Conservation (phyloP, 2,329 filamentous ascomycete species). For the Kalaharituber pfeilii region DNA sequence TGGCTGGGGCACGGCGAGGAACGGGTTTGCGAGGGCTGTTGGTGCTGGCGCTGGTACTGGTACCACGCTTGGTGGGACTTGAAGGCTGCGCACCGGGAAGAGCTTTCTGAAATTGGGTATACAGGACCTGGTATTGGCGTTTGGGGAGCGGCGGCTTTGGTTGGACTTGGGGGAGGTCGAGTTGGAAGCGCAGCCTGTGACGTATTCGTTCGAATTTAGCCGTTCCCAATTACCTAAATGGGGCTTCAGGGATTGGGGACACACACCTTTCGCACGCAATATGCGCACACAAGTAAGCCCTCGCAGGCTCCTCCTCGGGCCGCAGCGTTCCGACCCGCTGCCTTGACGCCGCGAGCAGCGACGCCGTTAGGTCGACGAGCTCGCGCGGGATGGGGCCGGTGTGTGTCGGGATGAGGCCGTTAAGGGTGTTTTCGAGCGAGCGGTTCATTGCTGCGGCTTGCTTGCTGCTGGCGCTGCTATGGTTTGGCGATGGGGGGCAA, state of each 20-base stretch:
- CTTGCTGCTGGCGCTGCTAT: too few relatives aligned
- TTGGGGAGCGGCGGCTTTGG: slow-evolving; percentile 62
- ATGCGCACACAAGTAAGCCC: slow-evolving; percentile 68
- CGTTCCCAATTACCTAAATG: neutral
- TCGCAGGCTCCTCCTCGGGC: slow-evolving; percentile 71
- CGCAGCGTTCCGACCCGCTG: slow-evolving; percentile 61
- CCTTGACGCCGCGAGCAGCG: slow-evolving; percentile 83
- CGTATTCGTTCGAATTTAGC: neutral
- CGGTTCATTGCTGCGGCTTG: slow-evolving; percentile 18
- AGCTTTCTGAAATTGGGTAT: slow-evolving; percentile 58
- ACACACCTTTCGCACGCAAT: slow-evolving; percentile 69
- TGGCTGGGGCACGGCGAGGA: neutral
- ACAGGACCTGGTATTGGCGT: slow-evolving; percentile 67
- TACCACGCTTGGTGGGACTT: neutral
- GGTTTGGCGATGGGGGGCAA: too few relatives aligned
- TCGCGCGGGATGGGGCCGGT: slow-evolving; percentile 86
- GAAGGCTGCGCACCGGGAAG: slow-evolving; percentile 32
- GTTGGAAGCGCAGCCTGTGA: slow-evolving; percentile 53
- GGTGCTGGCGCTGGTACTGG: slow-evolving; percentile 1
- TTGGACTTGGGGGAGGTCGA: slow-evolving; percentile 61
- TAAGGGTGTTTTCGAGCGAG: slow-evolving; percentile 37
- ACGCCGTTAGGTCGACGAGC: slow-evolving; percentile 96
- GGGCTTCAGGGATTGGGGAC: neutral
- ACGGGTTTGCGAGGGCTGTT: too few relatives aligned
- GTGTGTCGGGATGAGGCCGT: slow-evolving; percentile 74